Evolutionary conservation across 768 basidiomycete genomes (phyloP).

Genomic region (Sarcodon sp.): DNA sequence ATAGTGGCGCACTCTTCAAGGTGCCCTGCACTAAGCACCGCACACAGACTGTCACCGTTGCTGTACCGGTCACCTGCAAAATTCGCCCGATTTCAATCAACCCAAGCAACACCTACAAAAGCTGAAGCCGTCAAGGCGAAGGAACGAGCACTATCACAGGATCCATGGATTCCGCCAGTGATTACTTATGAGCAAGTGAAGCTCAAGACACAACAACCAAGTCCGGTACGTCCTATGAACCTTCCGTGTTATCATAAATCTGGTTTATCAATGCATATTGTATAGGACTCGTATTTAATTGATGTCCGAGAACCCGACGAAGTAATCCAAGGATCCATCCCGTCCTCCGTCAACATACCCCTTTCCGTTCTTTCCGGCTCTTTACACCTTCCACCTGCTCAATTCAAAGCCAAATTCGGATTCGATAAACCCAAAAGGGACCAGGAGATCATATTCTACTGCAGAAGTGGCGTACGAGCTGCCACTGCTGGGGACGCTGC

Average conservation of each 20-base stretch:
- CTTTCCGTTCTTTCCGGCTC: slow-evolving; percentile 64
- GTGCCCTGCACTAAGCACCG: too few species aligned
- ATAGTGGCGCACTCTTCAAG: too few species aligned
- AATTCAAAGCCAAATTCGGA: slow-evolving; percentile 52
- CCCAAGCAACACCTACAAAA: too few species aligned
- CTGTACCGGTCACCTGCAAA: too few species aligned
- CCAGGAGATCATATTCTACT: slow-evolving; percentile 83
- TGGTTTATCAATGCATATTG: not conserved
- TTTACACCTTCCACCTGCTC: slow-evolving; percentile 38
- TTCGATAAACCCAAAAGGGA: slow-evolving; percentile 59
- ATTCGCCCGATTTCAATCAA: too few species aligned
- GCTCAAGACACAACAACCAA: slow-evolving; percentile 65
- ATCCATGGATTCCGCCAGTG: slow-evolving; percentile 52
- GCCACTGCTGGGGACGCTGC: slow-evolving; percentile 75
- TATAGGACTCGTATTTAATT: slow-evolving; percentile 57
- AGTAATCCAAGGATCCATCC: slow-evolving; percentile 85
- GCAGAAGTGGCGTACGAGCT: slow-evolving; percentile 79
- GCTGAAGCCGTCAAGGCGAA: too few species aligned
- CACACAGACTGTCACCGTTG: too few species aligned
- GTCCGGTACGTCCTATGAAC: slow-evolving; percentile 28
- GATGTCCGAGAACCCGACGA: slow-evolving; percentile 94
- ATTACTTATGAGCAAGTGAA: slow-evolving; percentile 76
- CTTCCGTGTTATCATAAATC: slow-evolving; percentile 7
- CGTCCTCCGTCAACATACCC: slow-evolving; percentile 84
- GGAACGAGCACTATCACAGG: slow-evolving; percentile 11